A percentile compares a stretch with the other conserved stretches of the same genome.
phyloP scores from a whole-genome alignment of 176 grass and related monocot genomes.

The Guadua angustifolia region DNA sequence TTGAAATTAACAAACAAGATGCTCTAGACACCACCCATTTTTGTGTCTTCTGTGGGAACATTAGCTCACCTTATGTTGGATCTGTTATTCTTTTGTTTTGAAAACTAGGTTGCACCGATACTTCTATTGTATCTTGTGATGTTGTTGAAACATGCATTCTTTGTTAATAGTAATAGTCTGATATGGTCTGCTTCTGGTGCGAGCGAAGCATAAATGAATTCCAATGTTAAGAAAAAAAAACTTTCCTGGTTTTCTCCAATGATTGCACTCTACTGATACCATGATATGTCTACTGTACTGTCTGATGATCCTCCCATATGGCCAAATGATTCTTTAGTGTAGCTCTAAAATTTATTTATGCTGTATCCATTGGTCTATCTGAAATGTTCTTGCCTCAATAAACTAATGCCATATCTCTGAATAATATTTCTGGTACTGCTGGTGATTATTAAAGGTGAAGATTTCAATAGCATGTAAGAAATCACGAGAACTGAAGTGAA shows the following conservation, averaged over 20 bases:
- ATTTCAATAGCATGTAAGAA: background rate
- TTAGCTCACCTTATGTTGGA: background rate
- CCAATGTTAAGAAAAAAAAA: background rate
- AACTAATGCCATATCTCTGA: slow-evolving; percentile 4
- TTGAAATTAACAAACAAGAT: slow-evolving; percentile 8
- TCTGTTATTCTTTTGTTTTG: background rate
- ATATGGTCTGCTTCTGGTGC: slow-evolving; percentile 21
- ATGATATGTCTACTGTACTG: background rate
- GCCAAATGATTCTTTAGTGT: background rate
- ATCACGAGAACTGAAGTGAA: background rate
- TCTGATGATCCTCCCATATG: background rate
- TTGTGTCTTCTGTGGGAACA: background rate
- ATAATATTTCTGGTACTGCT: slow-evolving; percentile 9
- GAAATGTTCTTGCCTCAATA: background rate
- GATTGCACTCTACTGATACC: background rate
- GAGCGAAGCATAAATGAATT: slow-evolving; percentile 17
- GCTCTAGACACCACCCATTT: background rate
- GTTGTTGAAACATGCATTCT: background rate
- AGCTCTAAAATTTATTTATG: slow-evolving; percentile 4
- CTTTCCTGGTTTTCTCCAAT: background rate
- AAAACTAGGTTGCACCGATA: background rate
- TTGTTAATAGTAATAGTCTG: slow-evolving; percentile 2
- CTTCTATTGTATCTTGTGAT: background rate
- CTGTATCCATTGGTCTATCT: slow-evolving; percentile 18
- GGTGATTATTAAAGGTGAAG: slow-evolving; percentile 4